These are phyloP conservation scores for Clitocybe nebularis DNA, from an alignment of 1,284 basidiomycete genomes.

Conservation along the genomic window DNA sequence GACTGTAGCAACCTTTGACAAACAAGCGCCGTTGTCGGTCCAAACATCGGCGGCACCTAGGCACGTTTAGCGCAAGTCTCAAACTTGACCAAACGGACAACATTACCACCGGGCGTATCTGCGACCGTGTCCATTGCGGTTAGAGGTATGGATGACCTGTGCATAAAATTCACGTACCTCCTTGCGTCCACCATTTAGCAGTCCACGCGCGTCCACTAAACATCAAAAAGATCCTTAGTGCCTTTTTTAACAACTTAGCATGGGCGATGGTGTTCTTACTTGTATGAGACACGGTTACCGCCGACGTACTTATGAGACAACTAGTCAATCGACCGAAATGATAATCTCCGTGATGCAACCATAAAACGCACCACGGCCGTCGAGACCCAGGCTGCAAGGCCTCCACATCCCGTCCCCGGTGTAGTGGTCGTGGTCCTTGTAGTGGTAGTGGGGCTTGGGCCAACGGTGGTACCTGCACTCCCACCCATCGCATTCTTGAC, in stretches of 20 bases:
- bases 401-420: slow-evolving; percentile 32
- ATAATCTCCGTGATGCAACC: not conserved
- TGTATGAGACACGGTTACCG: slow-evolving; percentile 40
- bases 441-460: no score
- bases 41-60: slow-evolving; percentile 25
- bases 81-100: not conserved
- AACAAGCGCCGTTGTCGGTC: slow-evolving; percentile 28
- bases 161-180: slow-evolving; percentile 13
- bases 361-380: slow-evolving; percentile 36
- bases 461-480: no score
- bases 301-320: slow-evolving; percentile 44
- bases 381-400: slow-evolving; percentile 44
- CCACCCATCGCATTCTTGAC: slow-evolving; percentile 41
- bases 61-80: not conserved
- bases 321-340: no score
- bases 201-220: slow-evolving; percentile 48
- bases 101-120: slow-evolving; percentile 41
- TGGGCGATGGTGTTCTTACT: slow-evolving; percentile 22
- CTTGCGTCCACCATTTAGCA: slow-evolving; percentile 55
- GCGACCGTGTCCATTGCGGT: slow-evolving; percentile 1
- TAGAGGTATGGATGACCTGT: not conserved
- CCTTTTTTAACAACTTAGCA: not conserved
- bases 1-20: slow-evolving; percentile 10
- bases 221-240: not conserved
- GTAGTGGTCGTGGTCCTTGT: slow-evolving; percentile 1